phyloP scores from a whole-genome alignment of 305 asterid species.

The Salvia sclarea region DNA sequence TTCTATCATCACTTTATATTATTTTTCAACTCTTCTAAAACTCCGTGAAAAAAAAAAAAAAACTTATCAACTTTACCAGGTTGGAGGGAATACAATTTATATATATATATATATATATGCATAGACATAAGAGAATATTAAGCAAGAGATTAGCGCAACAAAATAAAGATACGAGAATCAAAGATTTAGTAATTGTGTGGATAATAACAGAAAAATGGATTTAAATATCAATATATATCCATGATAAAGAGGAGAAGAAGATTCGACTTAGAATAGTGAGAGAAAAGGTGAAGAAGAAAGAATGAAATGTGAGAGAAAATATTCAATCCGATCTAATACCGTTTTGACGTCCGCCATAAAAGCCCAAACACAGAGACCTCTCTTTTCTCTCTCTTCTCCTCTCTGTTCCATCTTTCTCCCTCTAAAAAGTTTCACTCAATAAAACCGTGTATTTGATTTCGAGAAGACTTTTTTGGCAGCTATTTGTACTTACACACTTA shows the following conservation, averaged over 20 bases:
- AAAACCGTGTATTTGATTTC: conserved; percentile 24
- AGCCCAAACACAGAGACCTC: background rate
- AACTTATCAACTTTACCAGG: too few relatives aligned
- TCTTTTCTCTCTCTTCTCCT: conserved; percentile 30
- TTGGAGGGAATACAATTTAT: too few relatives aligned
- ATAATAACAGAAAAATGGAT: background rate
- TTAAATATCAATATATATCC: background rate
- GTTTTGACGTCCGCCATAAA: conserved; percentile 61
- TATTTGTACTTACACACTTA: background rate
- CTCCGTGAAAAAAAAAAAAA: too few relatives aligned
- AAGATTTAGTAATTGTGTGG: background rate
- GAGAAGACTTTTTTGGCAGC: conserved; percentile 30
- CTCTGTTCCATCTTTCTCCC: conserved; percentile 45
- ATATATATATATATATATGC: too few relatives aligned
- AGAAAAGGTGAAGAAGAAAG: conserved; percentile 12
- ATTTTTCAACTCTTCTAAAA: too few relatives aligned
- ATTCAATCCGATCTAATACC: conserved; percentile 48
- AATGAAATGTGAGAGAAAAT: conserved; percentile 21
- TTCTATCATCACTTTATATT: too few relatives aligned
- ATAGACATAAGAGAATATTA: too few relatives aligned
- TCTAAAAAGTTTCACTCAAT: conserved; percentile 37
- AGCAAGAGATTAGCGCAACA: background rate
- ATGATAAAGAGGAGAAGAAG: conserved; percentile 25
- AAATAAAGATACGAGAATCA: background rate
- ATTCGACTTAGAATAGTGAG: conserved; percentile 29